Conservation (phyloP, 495 filamentous ascomycete genomes). For the Aspergillus panamensis region DNA sequence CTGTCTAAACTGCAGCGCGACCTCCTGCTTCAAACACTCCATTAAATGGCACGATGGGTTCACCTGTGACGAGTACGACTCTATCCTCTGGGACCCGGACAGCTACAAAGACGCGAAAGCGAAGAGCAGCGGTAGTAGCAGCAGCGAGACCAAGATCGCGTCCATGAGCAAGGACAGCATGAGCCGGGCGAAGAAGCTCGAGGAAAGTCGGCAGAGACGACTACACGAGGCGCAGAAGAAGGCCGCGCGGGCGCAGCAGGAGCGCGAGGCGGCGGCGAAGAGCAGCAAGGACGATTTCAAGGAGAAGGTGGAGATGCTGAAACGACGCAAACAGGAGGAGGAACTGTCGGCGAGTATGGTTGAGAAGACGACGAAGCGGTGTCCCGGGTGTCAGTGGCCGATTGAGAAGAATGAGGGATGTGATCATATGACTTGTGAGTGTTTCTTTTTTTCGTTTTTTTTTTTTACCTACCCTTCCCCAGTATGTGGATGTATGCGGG, state of each 20-base stretch:
- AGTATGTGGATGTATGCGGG: neutral
- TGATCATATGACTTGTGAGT: conserved; percentile 19
- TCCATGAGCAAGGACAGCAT: neutral
- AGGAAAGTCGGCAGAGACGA: neutral
- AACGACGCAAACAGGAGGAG: conserved; percentile 5
- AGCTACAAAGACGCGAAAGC: conserved; percentile 9
- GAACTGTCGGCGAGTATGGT: conserved; percentile 7
- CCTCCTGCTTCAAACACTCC: conserved; percentile 16
- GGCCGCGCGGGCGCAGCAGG: neutral
- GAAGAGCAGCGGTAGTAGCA: neutral
- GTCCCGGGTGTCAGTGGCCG: conserved; percentile 15
- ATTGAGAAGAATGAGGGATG: conserved; percentile 18
- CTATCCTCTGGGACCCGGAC: conserved; percentile 15
- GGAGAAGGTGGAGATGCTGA: conserved; percentile 10
- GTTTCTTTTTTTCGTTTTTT: neutral
- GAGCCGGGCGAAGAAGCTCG: neutral
- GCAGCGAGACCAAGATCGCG: neutral
- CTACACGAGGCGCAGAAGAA: conserved; percentile 9
- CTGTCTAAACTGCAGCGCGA: conserved; percentile 3
- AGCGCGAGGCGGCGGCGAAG: conserved; percentile 6
- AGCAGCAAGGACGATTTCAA: conserved; percentile 1
- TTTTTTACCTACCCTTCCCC: neutral
- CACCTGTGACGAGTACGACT: conserved; percentile 19
- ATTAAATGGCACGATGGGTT: conserved; percentile 18
- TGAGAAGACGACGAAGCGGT: conserved; percentile 12